Evolutionary conservation across 1,139 yeast species (phyloP).

Genomic region (Geotrichum candidum): DNA sequence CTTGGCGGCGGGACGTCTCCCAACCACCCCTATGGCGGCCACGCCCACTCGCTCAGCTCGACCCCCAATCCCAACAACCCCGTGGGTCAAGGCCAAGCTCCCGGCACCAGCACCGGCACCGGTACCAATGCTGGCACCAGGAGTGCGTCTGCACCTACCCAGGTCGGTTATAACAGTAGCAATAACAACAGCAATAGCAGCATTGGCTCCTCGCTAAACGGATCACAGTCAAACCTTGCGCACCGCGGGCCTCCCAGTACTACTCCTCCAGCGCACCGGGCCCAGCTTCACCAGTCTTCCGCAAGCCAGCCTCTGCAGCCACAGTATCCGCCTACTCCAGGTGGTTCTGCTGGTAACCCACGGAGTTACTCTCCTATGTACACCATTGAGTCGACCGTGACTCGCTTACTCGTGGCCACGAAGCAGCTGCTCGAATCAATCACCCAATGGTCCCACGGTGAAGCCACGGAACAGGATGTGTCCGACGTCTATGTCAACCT

Average conservation of each 20-base stretch:
- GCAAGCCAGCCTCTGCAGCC: neutral
- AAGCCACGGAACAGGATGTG: constrained; percentile 75
- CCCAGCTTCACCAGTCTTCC: neutral
- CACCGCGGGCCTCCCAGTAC: constrained; percentile 1
- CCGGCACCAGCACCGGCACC: constrained; percentile 7
- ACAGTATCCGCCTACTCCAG: neutral
- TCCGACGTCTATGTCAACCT: constrained; percentile 87
- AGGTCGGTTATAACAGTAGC: neutral
- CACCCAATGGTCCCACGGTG: constrained; percentile 84
- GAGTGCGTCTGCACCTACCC: constrained; percentile 14
- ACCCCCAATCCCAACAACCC: neutral
- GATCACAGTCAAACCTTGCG: constrained; percentile 10
- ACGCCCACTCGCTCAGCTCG: neutral
- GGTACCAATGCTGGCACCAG: constrained; percentile 8
- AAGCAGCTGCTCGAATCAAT: constrained; percentile 78
- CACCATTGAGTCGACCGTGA: constrained; percentile 78
- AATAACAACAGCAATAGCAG: constrained; percentile 5
- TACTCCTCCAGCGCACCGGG: constrained; percentile 1
- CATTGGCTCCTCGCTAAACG: constrained; percentile 12
- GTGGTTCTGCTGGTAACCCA: neutral
- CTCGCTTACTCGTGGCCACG: constrained; percentile 78
- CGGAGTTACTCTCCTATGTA: constrained; percentile 34
- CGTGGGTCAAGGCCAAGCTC: neutral
- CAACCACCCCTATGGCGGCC: neutral
- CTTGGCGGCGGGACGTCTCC: neutral